Evolutionary conservation across 306 rosid species (phyloP), one percentile per base, ranked within the genome.

Genomic region (Adenanthera pavonina): DNA sequence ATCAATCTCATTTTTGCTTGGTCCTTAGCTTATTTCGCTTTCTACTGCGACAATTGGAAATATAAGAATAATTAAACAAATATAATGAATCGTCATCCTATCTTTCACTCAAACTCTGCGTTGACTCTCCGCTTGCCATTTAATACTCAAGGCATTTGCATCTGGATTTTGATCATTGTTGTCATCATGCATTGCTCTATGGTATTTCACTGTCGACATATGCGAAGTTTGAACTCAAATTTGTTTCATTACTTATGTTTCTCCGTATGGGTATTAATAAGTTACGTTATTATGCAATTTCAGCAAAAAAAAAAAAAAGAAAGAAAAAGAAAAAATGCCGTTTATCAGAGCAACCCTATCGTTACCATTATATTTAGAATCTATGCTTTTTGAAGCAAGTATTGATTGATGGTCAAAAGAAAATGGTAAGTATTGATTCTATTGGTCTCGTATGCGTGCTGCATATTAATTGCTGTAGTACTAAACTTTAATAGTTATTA

Each of bases 1-100:
- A 47, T 79, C 87, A 30, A 17, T 52, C 46, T 36, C 80, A 44
- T 48, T n/a, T 54, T 70, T 44, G 76, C 60, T 40, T 60, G 69
- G 61, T 51, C 60, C 73, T 16, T 52, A 4, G 70, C 76, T 38
- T 60, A 74, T 4, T 34, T 14, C 46, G n/a, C 73, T 59, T 59
- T 30, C 67, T 13, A 30, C 61, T 61, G 3, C 13, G 36, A 44
- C 2, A 43, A 19, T 69, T 20, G 51, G 7, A 12, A 60, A 44
- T 20, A 43, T 8, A 41, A 40, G 25, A 36, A 66, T 38, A 66
- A 66, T 16, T n/a, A 17, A 68, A n/a, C 52, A 17, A 41, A 41
- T 8, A 46, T 41, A 19, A 41, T 17, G 15, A 17, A 68, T 68
- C 73, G n/a, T 68, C 52, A 30, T 68, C 51, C 72, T 9, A 46